phyloP scores from a whole-genome alignment of 2,329 filamentous ascomycete genomes.

The Diatrype stigma region DNA sequence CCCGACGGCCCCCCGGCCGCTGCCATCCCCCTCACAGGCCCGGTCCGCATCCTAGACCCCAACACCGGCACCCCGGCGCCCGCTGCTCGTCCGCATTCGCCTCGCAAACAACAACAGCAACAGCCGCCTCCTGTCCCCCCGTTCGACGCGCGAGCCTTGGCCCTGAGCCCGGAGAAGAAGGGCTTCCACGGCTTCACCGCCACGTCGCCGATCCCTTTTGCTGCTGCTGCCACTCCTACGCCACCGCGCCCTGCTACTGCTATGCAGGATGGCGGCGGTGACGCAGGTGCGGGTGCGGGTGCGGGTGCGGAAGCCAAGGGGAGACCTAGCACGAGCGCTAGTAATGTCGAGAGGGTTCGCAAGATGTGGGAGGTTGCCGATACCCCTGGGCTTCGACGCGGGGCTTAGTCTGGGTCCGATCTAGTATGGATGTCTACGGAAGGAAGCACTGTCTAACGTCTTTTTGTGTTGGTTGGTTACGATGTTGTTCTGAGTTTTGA shows the following conservation, averaged over 20 bases:
- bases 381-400: background rate
- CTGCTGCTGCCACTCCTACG: too few relatives aligned
- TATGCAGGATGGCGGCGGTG: background rate
- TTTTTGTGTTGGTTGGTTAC: too few relatives aligned
- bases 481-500: too few relatives aligned
- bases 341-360: background rate
- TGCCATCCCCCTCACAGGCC: conserved; percentile 25
- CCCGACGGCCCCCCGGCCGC: conserved; percentile 47
- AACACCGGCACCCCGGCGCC: conserved; percentile 14
- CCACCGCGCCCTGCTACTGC: background rate
- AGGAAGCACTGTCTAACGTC: too few relatives aligned
- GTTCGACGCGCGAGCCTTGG: background rate
- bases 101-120: too few relatives aligned
- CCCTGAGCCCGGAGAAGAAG: background rate
- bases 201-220: background rate
- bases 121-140: background rate
- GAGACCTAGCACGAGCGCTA: too few relatives aligned
- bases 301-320: too few relatives aligned
- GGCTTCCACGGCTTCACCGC: conserved; percentile 3
- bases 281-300: too few relatives aligned
- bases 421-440: too few relatives aligned
- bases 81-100: background rate
- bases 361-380: background rate
- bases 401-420: background rate
- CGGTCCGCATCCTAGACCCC: conserved; percentile 21